Evolutionary conservation across 352 stramenopile species (phyloP).

Genomic region (Phytophthora pisi): DNA sequence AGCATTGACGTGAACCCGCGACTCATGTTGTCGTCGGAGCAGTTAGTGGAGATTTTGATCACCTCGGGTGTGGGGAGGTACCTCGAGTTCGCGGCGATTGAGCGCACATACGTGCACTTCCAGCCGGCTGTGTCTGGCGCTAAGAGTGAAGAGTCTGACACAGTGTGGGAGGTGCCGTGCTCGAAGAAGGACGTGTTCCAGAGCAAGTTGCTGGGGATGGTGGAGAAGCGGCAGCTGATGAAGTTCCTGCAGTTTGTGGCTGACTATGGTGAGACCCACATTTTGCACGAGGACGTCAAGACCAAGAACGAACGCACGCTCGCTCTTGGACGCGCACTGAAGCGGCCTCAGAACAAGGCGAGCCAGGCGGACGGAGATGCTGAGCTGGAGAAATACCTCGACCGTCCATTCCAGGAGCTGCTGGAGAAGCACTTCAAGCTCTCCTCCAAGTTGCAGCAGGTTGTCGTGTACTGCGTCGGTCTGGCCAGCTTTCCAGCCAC

Average conservation of each 20-base stretch:
- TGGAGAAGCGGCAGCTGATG: conserved; percentile 91
- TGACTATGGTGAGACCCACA: conserved; percentile 81
- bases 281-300: conserved; percentile 73
- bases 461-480: conserved; percentile 88
- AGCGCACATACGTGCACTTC: conserved; percentile 82
- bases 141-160: conserved; percentile 29
- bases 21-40: conserved; percentile 81
- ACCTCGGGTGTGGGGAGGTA: conserved; percentile 86
- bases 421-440: conserved; percentile 77
- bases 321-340: conserved; percentile 76
- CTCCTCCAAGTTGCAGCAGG: conserved; percentile 74
- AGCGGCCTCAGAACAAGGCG: conserved; percentile 88
- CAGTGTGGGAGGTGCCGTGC: conserved; percentile 84
- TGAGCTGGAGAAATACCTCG: conserved; percentile 47
- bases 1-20: conserved; percentile 82
- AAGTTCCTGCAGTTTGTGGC: conserved; percentile 91
- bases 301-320: conserved; percentile 89
- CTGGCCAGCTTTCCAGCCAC: conserved; percentile 63
- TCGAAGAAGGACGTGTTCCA: conserved; percentile 92
- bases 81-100: conserved; percentile 88
- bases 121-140: conserved; percentile 17
- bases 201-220: conserved; percentile 80
- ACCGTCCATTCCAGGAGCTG: conserved; percentile 74
- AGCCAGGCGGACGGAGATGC: conserved; percentile 42
- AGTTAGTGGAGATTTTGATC: conserved; percentile 85